phyloP scores from a whole-genome alignment of 2,329 filamentous ascomycete species.

The Meredithiella fracta region DNA sequence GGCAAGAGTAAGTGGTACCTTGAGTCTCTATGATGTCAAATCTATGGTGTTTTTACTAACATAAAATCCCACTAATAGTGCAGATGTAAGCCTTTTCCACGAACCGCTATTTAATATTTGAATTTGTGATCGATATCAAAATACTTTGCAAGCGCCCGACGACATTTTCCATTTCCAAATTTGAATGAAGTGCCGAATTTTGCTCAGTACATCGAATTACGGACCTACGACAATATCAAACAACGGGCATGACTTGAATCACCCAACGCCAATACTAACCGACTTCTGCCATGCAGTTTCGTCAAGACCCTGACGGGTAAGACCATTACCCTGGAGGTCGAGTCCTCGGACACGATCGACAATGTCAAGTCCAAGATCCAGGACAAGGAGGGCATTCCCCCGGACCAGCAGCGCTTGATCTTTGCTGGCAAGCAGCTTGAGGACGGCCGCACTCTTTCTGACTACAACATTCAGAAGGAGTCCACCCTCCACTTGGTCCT shows the following conservation, averaged over 20 bases:
- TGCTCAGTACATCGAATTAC: not conserved
- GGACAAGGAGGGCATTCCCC: constrained; percentile 98
- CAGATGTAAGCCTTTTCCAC: constrained; percentile 57
- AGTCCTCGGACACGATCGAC: constrained; percentile 98
- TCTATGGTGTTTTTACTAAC: constrained; percentile 29
- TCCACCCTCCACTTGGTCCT: constrained; percentile 97
- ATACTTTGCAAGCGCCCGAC: not conserved
- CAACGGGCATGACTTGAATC: constrained; percentile 10
- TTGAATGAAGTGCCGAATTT: not conserved
- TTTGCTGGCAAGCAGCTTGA: constrained; percentile 98
- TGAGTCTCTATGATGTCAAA: constrained; percentile 5
- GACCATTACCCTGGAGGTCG: constrained; percentile 99
- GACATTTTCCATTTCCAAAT: not conserved
- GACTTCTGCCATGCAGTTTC: constrained; percentile 48
- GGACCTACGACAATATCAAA: not conserved
- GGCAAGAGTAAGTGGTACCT: constrained; percentile 39
- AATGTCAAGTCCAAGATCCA: constrained; percentile 99
- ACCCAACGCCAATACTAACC: constrained; percentile 17
- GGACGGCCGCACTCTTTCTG: constrained; percentile 88
- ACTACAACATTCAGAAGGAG: constrained; percentile 99
- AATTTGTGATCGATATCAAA: not conserved
- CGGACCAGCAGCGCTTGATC: constrained; percentile 96
- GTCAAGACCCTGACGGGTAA: constrained; percentile 99
- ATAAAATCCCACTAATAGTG: constrained; percentile 37
- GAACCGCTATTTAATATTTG: not conserved